These are phyloP conservation scores for Chytridiales sp. DNA, from an alignment of 371 early-diverging fungal genomes.

Conservation along the genomic window DNA sequence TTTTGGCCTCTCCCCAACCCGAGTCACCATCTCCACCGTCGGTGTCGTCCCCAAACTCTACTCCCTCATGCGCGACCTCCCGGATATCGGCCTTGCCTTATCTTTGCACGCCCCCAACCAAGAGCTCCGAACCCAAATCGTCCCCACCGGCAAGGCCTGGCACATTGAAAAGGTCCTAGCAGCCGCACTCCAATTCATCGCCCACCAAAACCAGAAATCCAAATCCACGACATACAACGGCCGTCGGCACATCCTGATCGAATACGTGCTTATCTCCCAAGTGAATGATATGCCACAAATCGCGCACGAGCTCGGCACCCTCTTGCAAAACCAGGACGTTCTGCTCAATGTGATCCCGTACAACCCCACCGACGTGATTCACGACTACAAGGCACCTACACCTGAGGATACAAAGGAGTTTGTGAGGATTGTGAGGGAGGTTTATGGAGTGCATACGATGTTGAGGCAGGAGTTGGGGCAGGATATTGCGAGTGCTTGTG, in stretches of 20 bases:
- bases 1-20: constrained; percentile 66
- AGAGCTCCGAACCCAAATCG: constrained; percentile 70
- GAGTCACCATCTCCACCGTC: constrained; percentile 86
- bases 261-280: constrained; percentile 49
- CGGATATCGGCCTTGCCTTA: constrained; percentile 80
- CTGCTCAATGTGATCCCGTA: constrained; percentile 56
- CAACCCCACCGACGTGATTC: constrained; percentile 46
- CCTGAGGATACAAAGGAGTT: constrained; percentile 28
- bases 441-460: constrained; percentile 42
- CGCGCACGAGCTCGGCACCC: constrained; percentile 44
- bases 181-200: constrained; percentile 66
- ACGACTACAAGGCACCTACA: constrained; percentile 47
- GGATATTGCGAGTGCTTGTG: constrained; percentile 50
- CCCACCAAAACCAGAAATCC: constrained; percentile 20
- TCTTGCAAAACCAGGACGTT: constrained; percentile 40
- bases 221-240: constrained; percentile 1
- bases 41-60: constrained; percentile 84
- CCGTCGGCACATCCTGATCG: constrained; percentile 45
- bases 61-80: constrained; percentile 66
- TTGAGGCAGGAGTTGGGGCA: constrained; percentile 49
- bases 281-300: constrained; percentile 42
- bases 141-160: constrained; percentile 86
- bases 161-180: constrained; percentile 67
- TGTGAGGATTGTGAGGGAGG: constrained; percentile 37
- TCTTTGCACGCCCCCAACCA: constrained; percentile 87